Conservation (phyloP, 768 basidiomycete genomes). For the Mycena rosella region DNA sequence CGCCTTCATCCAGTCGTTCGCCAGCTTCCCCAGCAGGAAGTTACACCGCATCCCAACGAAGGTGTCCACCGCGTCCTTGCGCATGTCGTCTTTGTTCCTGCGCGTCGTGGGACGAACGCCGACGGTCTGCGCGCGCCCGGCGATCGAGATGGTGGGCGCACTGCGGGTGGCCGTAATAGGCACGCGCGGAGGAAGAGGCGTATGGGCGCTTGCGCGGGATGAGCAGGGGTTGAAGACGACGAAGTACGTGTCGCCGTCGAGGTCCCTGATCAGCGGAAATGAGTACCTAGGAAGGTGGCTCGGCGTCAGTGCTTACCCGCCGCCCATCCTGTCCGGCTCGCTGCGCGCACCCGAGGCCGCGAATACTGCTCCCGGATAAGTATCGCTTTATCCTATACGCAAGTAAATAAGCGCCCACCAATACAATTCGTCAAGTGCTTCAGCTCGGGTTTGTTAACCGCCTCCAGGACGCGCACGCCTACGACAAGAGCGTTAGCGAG, state of each 20-base stretch:
- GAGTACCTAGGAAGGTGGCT: too few species aligned
- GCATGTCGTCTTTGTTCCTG: constrained; percentile 31
- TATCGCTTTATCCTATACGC: not conserved
- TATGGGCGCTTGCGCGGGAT: constrained; percentile 31
- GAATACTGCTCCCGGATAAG: constrained; percentile 38
- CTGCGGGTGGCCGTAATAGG: not conserved
- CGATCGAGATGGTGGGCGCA: constrained; percentile 3
- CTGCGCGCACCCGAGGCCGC: constrained; percentile 34
- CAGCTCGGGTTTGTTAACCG: constrained; percentile 34
- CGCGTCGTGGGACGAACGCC: not conserved
- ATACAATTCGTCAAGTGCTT: constrained; percentile 37
- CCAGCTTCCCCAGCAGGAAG: constrained; percentile 34
- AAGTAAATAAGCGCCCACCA: constrained; percentile 20
- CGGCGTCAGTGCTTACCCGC: constrained; percentile 39
- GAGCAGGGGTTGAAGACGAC: constrained; percentile 33
- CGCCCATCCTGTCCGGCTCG: constrained; percentile 40
- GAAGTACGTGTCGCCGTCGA: constrained; percentile 43
- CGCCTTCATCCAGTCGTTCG: constrained; percentile 35
- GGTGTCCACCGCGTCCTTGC: constrained; percentile 29
- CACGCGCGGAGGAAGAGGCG: too few species aligned
- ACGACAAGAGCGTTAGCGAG: too few species aligned
- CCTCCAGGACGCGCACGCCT: constrained; percentile 39
- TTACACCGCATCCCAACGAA: constrained; percentile 35
- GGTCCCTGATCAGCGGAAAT: constrained; percentile 29
- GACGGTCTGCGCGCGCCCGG: constrained; percentile 3